phyloP scores from a whole-genome alignment of 2,329 filamentous ascomycete species.

The Epichloe bromicola region DNA sequence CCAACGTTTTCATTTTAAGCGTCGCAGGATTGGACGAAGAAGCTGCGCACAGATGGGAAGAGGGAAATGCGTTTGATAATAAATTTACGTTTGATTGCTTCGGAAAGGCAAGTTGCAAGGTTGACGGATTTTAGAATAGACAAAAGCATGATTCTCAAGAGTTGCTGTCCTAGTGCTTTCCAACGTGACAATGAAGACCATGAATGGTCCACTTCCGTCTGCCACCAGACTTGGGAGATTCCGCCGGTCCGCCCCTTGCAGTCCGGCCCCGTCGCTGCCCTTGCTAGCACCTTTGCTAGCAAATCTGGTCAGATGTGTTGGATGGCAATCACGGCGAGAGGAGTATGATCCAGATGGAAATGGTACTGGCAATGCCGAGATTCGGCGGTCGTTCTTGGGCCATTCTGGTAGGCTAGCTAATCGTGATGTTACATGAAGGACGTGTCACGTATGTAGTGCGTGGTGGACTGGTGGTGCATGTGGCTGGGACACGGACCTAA shows the following conservation, averaged over 20 bases:
- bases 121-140: constrained; percentile 1
- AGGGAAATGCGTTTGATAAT: constrained; percentile 4
- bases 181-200: not conserved
- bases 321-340: no score
- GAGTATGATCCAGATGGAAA: not conserved
- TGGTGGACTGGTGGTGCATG: not conserved
- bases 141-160: not conserved
- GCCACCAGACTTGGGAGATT: not conserved
- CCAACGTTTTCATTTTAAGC: constrained; percentile 13
- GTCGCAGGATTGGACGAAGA: constrained; percentile 4
- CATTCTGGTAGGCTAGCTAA: no score
- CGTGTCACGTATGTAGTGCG: no score
- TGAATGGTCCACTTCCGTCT: not conserved
- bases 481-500: not conserved
- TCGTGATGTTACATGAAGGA: no score
- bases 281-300: no score
- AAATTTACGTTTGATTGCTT: not conserved
- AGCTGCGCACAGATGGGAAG: constrained; percentile 5
- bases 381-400: not conserved
- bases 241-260: not conserved
- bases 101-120: not conserved
- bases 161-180: not conserved
- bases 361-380: not conserved
- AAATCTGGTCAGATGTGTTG: no score
- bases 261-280: no score